Conservation (phyloP, 768 basidiomycete species). For the Leccinum longicurvipes region DNA sequence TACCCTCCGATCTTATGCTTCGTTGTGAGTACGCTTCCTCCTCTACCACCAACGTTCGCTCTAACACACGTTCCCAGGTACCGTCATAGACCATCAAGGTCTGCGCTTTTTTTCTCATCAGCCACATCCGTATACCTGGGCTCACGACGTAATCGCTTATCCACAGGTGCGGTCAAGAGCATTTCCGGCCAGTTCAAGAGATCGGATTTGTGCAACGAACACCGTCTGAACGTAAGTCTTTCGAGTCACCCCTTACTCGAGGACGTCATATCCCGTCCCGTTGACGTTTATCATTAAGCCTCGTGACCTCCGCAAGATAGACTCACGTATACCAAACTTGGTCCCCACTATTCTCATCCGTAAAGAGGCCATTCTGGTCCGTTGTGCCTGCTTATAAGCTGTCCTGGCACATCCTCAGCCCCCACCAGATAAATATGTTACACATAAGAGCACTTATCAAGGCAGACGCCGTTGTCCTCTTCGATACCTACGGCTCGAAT, state of each 20-base stretch:
- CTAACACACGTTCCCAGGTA: conserved; percentile 52
- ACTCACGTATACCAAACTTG: conserved; percentile 89
- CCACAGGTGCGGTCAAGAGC: conserved; percentile 75
- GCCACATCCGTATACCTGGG: conserved; percentile 3
- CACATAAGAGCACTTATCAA: conserved; percentile 95
- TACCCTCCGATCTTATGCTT: conserved; percentile 86
- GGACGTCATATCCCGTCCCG: conserved; percentile 17
- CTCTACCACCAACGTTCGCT: conserved; percentile 11
- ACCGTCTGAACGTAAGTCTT: conserved; percentile 79
- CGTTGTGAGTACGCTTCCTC: conserved; percentile 61
- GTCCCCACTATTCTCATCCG: conserved; percentile 92
- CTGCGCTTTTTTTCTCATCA: conserved; percentile 22
- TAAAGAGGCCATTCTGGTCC: conserved; percentile 81
- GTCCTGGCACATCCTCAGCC: conserved; percentile 11
- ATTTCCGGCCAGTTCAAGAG: conserved; percentile 90
- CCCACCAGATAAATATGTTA: conserved; percentile 76
- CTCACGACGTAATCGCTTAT: conserved; percentile 28
- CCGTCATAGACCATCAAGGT: conserved; percentile 84
- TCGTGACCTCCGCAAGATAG: conserved; percentile 95
- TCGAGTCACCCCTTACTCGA: conserved; percentile 11
- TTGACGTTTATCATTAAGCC: conserved; percentile 50
- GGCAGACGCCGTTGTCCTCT: conserved; percentile 85
- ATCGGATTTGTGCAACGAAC: conserved; percentile 82
- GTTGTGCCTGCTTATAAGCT: conserved; percentile 24
- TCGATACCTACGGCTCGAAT: conserved; percentile 86